Percentiles rank a stretch among this genome's conserved stretches.
Evolutionary conservation across 345 rosid species (phyloP).

Genomic region (Corchorus olitorius): DNA sequence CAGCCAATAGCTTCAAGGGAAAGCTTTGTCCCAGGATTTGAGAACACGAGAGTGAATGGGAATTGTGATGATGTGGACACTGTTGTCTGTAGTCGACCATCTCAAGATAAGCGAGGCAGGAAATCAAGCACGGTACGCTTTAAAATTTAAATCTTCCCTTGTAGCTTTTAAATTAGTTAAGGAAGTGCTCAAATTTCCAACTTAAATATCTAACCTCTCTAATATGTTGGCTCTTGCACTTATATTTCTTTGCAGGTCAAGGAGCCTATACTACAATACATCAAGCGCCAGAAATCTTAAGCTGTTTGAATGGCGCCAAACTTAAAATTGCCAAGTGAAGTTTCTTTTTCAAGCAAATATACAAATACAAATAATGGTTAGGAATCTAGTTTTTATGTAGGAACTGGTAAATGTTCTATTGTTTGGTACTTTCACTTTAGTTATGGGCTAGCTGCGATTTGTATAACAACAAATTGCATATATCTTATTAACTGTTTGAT

Average conservation of each 20-base stretch:
- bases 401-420: not conserved
- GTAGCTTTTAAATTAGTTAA: not conserved
- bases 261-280: constrained; percentile 81
- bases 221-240: not conserved
- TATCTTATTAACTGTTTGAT: not conserved
- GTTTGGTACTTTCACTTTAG: not conserved
- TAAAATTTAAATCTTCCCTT: no score
- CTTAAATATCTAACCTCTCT: not conserved
- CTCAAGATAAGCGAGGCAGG: constrained; percentile 65
- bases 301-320: constrained; percentile 31
- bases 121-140: constrained; percentile 87
- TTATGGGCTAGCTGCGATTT: not conserved
- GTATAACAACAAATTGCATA: not conserved
- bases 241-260: constrained; percentile 56
- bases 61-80: constrained; percentile 42
- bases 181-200: no score
- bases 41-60: constrained; percentile 40
- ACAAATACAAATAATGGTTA: not conserved
- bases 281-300: constrained; percentile 82
- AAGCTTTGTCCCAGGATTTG: constrained; percentile 58
- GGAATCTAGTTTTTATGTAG: not conserved
- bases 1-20: constrained; percentile 90
- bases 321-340: not conserved
- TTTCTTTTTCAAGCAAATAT: not conserved
- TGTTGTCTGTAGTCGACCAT: constrained; percentile 48